Base-by-base conservation (phyloP, 1,284 basidiomycete species). In the Gymnopus androsaceus region DNA sequence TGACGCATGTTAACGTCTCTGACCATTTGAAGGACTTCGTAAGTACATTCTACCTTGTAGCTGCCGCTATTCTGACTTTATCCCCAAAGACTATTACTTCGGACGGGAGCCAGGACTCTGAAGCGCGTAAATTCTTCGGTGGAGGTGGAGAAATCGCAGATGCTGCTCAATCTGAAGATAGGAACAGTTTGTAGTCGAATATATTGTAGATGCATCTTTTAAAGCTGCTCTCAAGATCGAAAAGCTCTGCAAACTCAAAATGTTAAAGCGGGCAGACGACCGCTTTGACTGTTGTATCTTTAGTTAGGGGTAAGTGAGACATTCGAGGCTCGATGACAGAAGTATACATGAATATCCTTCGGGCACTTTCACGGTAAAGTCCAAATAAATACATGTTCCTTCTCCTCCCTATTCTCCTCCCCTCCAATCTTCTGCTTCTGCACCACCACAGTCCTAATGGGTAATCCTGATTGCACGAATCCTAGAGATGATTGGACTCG, bases 51-150 rank as follows among this genome's bases (percentile, higher is more conserved):
- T 30, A 6, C 40, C 38, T 31, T 25, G n/a, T 14, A 36, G 34
- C 17, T 36, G 11, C 17, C n/a, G 9, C 15, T 38, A 7, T 36
- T 8, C 31, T 53, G 17, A 4, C 54, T 63, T 28, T 65, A 66
- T 49, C 53, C 66, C 14, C 30, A 44, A 56, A 53, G 52, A 23
- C 15, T 28, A 48, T 38, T 47, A 64, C 49, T 55, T 63, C 11
- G 58, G 64, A 34, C 54, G 38, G 11, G 58, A 57, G 21, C 34
- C 64, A 45, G 62, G 63, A 4, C 25, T 59, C 66, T 1, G 63
- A 68, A 42, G 67, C 68, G 19, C 63, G 64, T 11, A 69, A 67
- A 9, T 72, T 70, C 51, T 72, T 72, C 23, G 67, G 68, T 31
- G 69, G 70, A 6, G 62, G 61, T 28, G 48, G 56, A n/a, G 45